A percentile compares a stretch with the other conserved stretches of the same genome.
These are phyloP conservation scores for Penicillium paneum DNA, from an alignment of 2,329 filamentous ascomycete species.

Conservation along the genomic window DNA sequence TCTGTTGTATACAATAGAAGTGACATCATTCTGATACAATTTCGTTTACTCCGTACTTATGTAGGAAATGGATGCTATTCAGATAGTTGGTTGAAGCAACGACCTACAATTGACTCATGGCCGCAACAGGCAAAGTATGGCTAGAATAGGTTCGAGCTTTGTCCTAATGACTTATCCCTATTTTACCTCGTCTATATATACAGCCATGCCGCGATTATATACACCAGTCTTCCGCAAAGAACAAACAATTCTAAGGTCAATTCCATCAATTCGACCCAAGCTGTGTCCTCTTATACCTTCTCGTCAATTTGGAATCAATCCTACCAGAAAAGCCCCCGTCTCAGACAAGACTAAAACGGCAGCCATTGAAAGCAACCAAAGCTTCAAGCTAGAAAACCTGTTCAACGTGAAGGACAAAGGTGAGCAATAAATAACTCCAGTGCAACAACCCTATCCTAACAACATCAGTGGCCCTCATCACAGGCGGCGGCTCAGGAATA, in stretches of 20 bases:
- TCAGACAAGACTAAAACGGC: conserved; percentile 16
- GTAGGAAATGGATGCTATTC: neutral
- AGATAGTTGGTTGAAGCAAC: too few species aligned
- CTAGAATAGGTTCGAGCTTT: neutral
- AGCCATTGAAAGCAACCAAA: conserved; percentile 38
- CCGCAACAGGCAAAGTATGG: neutral
- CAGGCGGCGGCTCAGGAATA: conserved; percentile 63
- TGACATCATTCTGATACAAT: neutral
- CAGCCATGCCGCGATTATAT: neutral
- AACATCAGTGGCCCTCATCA: conserved; percentile 52
- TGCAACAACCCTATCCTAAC: neutral
- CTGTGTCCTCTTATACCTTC: neutral
- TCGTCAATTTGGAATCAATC: neutral
- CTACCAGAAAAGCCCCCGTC: neutral
- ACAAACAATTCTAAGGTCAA: neutral
- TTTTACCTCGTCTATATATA: neutral
- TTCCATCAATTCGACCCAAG: neutral
- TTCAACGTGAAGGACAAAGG: conserved; percentile 54
- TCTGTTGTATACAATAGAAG: neutral
- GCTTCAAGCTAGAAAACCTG: conserved; percentile 51
- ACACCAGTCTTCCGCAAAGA: neutral
- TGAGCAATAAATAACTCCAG: conserved; percentile 8
- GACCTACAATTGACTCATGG: neutral
- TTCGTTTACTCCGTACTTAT: neutral
- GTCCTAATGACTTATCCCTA: neutral